Conservation (phyloP, 164 flowering plant species). For the Aristolochia contorta region DNA sequence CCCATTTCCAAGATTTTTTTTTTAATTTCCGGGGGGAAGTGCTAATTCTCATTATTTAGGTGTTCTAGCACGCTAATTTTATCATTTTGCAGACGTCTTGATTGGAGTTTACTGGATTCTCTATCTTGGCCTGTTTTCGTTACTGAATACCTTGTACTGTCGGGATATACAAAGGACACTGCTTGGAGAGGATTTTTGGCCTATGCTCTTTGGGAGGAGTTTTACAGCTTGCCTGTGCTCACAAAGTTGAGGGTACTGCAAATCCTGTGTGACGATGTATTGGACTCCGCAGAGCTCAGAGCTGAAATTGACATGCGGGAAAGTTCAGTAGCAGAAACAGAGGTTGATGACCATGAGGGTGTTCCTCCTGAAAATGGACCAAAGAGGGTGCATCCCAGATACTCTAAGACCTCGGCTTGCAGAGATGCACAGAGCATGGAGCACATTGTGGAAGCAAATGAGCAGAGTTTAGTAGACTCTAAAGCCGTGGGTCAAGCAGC, state of each 20-base stretch:
- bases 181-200: constrained; percentile 56
- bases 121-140: constrained; percentile 84
- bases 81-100: constrained; percentile 48
- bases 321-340: constrained; percentile 50
- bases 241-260: constrained; percentile 65
- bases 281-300: constrained; percentile 65
- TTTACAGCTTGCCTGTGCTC: constrained; percentile 49
- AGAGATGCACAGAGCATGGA: constrained; percentile 36
- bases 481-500: constrained; percentile 14
- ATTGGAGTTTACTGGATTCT: constrained; percentile 84
- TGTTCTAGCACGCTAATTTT: not conserved
- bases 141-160: constrained; percentile 51
- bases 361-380: constrained; percentile 32
- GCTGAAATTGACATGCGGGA: constrained; percentile 72
- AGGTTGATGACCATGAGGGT: constrained; percentile 28
- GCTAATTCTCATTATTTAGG: not conserved
- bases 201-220: constrained; percentile 47
- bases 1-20: not conserved
- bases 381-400: constrained; percentile 65
- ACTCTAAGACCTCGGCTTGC: constrained; percentile 60
- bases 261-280: constrained; percentile 74
- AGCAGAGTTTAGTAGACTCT: constrained; percentile 15
- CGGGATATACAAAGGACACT: constrained; percentile 43
- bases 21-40: no score
- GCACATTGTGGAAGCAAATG: constrained; percentile 20